A percentile compares a stretch with the other conserved stretches of the same genome.
Evolutionary conservation across 176 grass and related monocot species (phyloP).

Genomic region (Hordeum marinum): DNA sequence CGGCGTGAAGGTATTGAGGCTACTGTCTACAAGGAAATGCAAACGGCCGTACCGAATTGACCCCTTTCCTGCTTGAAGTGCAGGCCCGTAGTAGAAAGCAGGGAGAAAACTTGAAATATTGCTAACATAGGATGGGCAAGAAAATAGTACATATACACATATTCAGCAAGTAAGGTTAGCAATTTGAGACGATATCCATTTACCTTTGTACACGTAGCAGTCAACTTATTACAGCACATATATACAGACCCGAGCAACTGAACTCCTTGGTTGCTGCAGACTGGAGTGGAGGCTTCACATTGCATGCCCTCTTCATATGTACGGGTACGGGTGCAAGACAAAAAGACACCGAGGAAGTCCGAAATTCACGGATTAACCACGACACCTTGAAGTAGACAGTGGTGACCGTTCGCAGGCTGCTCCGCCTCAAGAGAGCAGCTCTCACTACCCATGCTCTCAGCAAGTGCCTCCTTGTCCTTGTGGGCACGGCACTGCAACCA

Average conservation of each 20-base stretch:
- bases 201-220: constrained; percentile 27
- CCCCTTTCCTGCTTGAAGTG: too few species aligned
- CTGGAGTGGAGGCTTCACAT: constrained; percentile 24
- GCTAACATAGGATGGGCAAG: not conserved
- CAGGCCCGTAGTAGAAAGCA: not conserved
- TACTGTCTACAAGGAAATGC: not conserved
- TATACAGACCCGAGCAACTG: constrained; percentile 49
- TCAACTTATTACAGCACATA: constrained; percentile 57
- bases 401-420: constrained; percentile 34
- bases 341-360: constrained; percentile 15
- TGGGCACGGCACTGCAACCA: constrained; percentile 47
- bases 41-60: not conserved
- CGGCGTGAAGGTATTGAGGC: too few species aligned
- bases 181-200: constrained; percentile 17
- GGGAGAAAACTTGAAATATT: not conserved
- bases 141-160: not conserved
- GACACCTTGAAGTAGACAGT: constrained; percentile 53
- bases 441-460: constrained; percentile 40
- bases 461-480: constrained; percentile 19
- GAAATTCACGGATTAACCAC: constrained; percentile 48
- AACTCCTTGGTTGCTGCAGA: constrained; percentile 48
- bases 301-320: constrained; percentile 36
- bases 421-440: constrained; percentile 68
- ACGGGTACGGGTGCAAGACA: constrained; percentile 13
- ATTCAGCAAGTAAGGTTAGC: constrained; percentile 13